Conservation (phyloP, 306 rosid genomes). For the Quercus rubra region DNA sequence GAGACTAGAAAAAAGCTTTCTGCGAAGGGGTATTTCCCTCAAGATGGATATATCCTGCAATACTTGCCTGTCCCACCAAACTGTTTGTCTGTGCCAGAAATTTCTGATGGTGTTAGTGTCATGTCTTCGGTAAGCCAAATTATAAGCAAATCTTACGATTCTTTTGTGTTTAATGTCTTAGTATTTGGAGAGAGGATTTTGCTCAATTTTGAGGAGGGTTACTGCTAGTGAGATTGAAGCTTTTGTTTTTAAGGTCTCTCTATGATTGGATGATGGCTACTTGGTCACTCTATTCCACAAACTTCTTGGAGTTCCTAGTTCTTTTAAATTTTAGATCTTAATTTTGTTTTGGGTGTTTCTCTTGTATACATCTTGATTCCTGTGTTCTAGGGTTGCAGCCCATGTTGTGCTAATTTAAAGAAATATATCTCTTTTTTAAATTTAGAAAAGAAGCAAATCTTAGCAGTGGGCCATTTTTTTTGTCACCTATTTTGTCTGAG, state of each 20-base stretch:
- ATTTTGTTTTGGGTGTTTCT: background rate
- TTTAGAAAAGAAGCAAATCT: too few relatives aligned
- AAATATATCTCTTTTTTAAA: too few relatives aligned
- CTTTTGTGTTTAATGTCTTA: too few relatives aligned
- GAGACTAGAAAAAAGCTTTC: slow-evolving; percentile 67
- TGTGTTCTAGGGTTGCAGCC: too few relatives aligned
- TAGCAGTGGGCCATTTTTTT: background rate
- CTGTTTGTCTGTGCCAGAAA: slow-evolving; percentile 85
- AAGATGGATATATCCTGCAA: slow-evolving; percentile 75
- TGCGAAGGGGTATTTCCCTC: slow-evolving; percentile 80
- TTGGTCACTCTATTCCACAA: too few relatives aligned
- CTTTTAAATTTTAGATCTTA: too few relatives aligned
- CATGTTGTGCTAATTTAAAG: too few relatives aligned
- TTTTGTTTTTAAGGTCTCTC: too few relatives aligned
- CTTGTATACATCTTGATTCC: background rate
- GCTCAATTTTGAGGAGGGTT: too few relatives aligned
- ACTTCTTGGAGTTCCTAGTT: too few relatives aligned
- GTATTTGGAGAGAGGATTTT: too few relatives aligned
- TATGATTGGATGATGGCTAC: slow-evolving; percentile 3
- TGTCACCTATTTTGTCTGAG: background rate
- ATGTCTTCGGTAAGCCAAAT: slow-evolving; percentile 73
- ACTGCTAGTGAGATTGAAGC: too few relatives aligned
- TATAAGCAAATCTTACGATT: background rate
- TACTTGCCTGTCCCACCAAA: slow-evolving; percentile 91
- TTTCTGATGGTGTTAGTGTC: slow-evolving; percentile 91